phyloP scores from a whole-genome alignment of 352 stramenopile species.

The Salisapilia sapeloensis region DNA sequence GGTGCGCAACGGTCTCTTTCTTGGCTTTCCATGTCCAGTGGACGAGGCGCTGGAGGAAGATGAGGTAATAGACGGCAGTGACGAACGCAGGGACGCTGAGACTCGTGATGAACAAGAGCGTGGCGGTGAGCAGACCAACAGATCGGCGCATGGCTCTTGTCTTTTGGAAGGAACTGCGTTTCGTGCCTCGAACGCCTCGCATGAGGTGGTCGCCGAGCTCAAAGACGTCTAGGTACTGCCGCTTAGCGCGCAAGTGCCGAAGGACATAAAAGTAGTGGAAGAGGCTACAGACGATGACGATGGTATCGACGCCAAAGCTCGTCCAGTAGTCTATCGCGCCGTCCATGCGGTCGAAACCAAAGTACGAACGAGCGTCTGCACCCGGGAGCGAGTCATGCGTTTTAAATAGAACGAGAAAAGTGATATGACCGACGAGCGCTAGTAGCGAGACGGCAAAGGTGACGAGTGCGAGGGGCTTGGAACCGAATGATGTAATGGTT shows the following conservation, averaged over 20 bases:
- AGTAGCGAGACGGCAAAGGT: conserved; percentile 26
- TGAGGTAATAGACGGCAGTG: conserved; percentile 34
- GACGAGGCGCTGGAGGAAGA: conserved; percentile 34
- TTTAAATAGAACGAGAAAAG: conserved; percentile 10
- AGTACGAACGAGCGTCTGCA: conserved; percentile 1
- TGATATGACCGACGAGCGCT: conserved; percentile 23
- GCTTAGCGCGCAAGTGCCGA: conserved; percentile 8
- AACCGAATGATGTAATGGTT: conserved; percentile 46
- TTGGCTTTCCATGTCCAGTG: conserved; percentile 49
- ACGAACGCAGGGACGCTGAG: conserved; percentile 38
- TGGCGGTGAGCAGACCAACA: conserved; percentile 23
- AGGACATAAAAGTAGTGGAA: conserved; percentile 56
- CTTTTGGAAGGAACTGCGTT: too few species aligned
- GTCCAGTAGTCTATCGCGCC: conserved; percentile 14
- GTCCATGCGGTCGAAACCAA: conserved; percentile 26
- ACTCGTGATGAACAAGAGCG: conserved; percentile 42
- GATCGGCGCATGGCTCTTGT: conserved; percentile 9
- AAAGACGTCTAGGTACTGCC: conserved; percentile 37
- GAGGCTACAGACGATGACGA: conserved; percentile 32
- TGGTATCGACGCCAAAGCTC: conserved; percentile 33
- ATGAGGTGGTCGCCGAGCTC: conserved; percentile 26
- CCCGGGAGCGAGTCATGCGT: conserved; percentile 7
- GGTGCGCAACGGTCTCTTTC: conserved; percentile 34
- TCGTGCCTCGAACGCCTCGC: conserved; percentile 2
- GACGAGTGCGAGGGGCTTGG: conserved; percentile 14